A percentile compares a stretch with the other conserved stretches of the same genome.
phyloP scores from a whole-genome alignment of 495 filamentous ascomycete genomes.

The Cercophora newfieldiana region DNA sequence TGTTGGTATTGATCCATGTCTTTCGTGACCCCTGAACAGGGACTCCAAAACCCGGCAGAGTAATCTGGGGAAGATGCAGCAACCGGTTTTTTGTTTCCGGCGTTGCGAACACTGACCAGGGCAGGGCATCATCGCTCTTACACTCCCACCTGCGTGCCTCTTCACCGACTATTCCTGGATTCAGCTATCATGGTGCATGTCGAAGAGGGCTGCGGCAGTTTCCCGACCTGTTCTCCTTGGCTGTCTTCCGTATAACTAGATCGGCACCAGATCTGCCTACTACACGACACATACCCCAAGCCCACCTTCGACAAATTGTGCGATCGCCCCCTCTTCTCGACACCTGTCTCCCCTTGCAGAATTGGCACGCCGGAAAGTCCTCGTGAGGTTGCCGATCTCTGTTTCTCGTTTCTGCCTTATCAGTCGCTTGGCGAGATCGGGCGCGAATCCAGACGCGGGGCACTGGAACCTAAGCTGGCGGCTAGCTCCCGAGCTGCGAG shows the following conservation, averaged over 20 bases:
- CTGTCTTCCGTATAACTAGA: neutral
- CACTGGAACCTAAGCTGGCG: slow-evolving; percentile 6
- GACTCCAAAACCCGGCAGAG: neutral
- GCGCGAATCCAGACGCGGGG: slow-evolving; percentile 23
- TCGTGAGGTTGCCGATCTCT: slow-evolving; percentile 24
- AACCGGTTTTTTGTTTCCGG: slow-evolving; percentile 6
- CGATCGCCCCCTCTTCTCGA: neutral
- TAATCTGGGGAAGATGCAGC: neutral
- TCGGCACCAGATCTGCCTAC: neutral
- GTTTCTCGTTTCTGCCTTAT: slow-evolving; percentile 30
- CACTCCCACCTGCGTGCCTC: neutral
- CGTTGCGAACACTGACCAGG: neutral
- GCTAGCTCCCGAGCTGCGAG: slow-evolving; percentile 2
- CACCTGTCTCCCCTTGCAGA: neutral
- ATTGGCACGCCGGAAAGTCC: slow-evolving; percentile 19
- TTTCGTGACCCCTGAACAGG: neutral
- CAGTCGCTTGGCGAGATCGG: slow-evolving; percentile 27
- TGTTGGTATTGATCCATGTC: neutral
- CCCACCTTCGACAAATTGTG: neutral
- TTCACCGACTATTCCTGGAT: neutral
- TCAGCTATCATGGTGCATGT: neutral
- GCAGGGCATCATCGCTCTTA: neutral
- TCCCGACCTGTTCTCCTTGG: neutral
- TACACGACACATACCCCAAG: neutral
- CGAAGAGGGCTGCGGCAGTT: neutral